These are phyloP conservation scores for Tubosaeta brunneosetosa DNA, from an alignment of 768 basidiomycete species.

Conservation along the genomic window DNA sequence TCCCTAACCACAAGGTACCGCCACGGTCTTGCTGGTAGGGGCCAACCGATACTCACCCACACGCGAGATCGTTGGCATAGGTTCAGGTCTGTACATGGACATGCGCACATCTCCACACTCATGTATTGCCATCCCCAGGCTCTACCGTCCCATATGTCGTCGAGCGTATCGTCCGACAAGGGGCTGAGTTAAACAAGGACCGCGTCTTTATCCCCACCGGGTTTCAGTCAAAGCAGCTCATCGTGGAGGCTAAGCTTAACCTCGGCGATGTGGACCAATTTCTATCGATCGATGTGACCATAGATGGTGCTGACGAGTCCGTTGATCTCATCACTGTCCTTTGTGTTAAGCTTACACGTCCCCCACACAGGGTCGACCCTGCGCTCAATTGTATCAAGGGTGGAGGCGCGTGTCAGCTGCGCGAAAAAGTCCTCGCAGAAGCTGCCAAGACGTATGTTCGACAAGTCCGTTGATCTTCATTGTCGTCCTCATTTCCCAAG, in stretches of 20 bases:
- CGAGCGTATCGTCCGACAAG: constrained; percentile 87
- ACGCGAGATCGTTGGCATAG: constrained; percentile 51
- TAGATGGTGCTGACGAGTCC: constrained; percentile 97
- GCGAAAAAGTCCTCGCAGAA: constrained; percentile 97
- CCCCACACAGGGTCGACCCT: constrained; percentile 64
- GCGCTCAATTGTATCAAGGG: constrained; percentile 93
- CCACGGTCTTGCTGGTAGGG: not conserved
- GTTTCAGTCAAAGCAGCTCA: constrained; percentile 95
- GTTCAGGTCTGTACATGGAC: constrained; percentile 53
- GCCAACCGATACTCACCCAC: not conserved
- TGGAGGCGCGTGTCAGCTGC: constrained; percentile 92
- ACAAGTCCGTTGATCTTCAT: not conserved
- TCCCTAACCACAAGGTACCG: constrained; percentile 73
- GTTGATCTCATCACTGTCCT: constrained; percentile 24
- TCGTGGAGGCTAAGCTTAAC: constrained; percentile 68
- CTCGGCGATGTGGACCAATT: constrained; percentile 91
- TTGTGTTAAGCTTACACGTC: not conserved
- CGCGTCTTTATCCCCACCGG: constrained; percentile 92
- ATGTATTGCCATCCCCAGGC: constrained; percentile 38
- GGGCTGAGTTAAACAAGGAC: constrained; percentile 63
- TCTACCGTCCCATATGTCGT: constrained; percentile 97
- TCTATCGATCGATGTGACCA: constrained; percentile 88
- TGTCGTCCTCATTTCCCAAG: constrained; percentile 51
- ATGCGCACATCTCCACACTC: not conserved
- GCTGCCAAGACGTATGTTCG: constrained; percentile 73